Conservation (phyloP, 2,329 filamentous ascomycete genomes). For the Ramularia endophylla region DNA sequence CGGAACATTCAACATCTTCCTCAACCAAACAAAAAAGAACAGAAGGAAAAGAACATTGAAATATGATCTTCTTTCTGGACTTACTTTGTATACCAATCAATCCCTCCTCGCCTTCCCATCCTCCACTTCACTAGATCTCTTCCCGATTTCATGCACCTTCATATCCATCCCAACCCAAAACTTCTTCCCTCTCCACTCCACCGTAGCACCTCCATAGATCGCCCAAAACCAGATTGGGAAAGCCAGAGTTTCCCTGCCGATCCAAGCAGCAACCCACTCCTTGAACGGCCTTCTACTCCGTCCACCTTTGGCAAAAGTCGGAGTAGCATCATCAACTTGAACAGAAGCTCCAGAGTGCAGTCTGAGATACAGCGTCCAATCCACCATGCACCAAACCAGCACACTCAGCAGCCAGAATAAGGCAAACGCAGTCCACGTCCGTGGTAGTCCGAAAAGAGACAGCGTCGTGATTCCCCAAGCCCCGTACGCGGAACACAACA, state of each 20-base stretch:
- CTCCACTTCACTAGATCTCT: not conserved
- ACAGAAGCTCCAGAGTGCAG: constrained; percentile 70
- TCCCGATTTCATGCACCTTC: constrained; percentile 55
- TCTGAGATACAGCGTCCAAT: constrained; percentile 66
- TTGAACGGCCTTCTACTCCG: constrained; percentile 50
- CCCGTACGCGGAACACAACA: constrained; percentile 76
- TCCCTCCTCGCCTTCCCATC: constrained; percentile 7
- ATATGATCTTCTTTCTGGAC: too few relatives aligned
- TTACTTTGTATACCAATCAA: too few relatives aligned
- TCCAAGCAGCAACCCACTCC: constrained; percentile 76
- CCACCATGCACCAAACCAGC: constrained; percentile 64
- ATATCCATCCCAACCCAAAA: constrained; percentile 83
- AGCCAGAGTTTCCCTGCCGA: constrained; percentile 75
- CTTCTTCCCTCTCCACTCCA: constrained; percentile 76
- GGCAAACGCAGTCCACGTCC: constrained; percentile 62
- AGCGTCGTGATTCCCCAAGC: constrained; percentile 73
- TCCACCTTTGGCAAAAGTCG: constrained; percentile 58
- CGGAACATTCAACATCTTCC: too few relatives aligned
- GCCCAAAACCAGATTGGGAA: constrained; percentile 88
- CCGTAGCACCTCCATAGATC: constrained; percentile 78
- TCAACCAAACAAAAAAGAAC: too few relatives aligned
- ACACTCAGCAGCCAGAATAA: constrained; percentile 63
- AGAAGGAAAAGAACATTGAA: too few relatives aligned
- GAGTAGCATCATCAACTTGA: constrained; percentile 65
- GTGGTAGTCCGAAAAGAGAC: constrained; percentile 56